A percentile compares a stretch with the other conserved stretches of the same genome.
Conservation (phyloP, 1,284 basidiomycete genomes). For the Ganoderma sp. region DNA sequence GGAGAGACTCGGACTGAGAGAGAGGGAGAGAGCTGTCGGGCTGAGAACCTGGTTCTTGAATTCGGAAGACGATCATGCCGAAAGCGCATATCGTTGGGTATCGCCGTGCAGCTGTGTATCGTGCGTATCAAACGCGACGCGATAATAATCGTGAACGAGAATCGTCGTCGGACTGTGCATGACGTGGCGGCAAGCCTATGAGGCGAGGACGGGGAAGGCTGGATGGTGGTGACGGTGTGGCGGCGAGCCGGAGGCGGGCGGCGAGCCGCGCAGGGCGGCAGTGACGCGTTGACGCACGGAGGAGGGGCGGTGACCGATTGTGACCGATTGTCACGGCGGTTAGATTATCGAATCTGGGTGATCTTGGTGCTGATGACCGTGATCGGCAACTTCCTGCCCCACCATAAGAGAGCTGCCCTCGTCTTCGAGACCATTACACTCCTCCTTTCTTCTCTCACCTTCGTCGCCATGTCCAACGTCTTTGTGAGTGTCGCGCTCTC, state of each 20-base stretch:
- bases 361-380: constrained; percentile 40
- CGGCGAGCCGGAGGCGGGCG: not conserved
- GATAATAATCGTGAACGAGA: not conserved
- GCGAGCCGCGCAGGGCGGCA: not conserved
- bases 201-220: not conserved
- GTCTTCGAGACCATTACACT: constrained; percentile 26
- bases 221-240: not conserved
- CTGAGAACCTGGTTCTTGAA: constrained; percentile 14
- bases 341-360: constrained; percentile 39
- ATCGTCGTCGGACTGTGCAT: not conserved
- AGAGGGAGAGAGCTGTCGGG: not conserved
- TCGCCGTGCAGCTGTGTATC: not conserved
- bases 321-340: constrained; percentile 41
- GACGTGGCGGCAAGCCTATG: not conserved
- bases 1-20: not conserved
- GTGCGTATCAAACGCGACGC: not conserved
- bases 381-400: constrained; percentile 41
- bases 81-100: not conserved
- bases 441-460: constrained; percentile 32
- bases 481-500: constrained; percentile 47
- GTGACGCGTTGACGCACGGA: not conserved
- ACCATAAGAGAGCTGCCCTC: constrained; percentile 36
- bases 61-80: not conserved
- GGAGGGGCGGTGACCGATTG: constrained; percentile 30
- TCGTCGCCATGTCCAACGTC: constrained; percentile 51